Percentiles rank a stretch among this genome's conserved stretches.
Conservation (phyloP, 345 rosid genomes). For the Ceriops tagal region DNA sequence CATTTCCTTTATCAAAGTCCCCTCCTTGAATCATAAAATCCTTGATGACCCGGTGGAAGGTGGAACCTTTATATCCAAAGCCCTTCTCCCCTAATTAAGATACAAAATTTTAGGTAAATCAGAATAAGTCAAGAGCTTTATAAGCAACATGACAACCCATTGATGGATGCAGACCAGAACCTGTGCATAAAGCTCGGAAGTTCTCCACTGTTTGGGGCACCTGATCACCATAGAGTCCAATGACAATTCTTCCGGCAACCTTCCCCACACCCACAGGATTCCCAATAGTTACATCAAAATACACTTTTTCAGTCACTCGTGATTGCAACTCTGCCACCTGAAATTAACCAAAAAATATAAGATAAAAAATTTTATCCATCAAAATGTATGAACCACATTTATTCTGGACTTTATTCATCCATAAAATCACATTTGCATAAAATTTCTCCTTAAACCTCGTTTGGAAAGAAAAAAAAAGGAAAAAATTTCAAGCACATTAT, state of each 20-base stretch:
- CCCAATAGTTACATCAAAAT: constrained; percentile 87
- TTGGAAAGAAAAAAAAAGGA: too few species aligned
- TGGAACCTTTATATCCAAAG: constrained; percentile 77
- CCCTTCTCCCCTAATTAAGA: constrained; percentile 60
- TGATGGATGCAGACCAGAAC: constrained; percentile 23
- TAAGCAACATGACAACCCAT: background rate
- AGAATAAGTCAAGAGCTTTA: background rate
- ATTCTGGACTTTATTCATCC: too few species aligned
- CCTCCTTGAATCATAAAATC: constrained; percentile 99
- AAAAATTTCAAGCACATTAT: too few species aligned
- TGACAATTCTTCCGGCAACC: constrained; percentile 78
- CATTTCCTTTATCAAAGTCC: constrained; percentile 96
- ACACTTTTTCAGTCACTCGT: constrained; percentile 86
- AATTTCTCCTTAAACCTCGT: too few species aligned
- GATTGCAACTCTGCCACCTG: constrained; percentile 61
- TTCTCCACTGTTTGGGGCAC: constrained; percentile 90
- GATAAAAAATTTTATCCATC: too few species aligned
- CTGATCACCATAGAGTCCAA: constrained; percentile 92
- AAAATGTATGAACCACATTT: too few species aligned
- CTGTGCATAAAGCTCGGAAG: constrained; percentile 84
- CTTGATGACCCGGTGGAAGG: constrained; percentile 86
- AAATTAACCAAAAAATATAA: background rate
- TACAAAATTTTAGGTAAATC: constrained; percentile 3
- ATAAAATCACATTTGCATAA: too few species aligned
- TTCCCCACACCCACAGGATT: constrained; percentile 85